A percentile compares a stretch with the other conserved stretches of the same genome.
Evolutionary conservation across 331 rosid species (phyloP).

Genomic region (Acacia concinna): DNA sequence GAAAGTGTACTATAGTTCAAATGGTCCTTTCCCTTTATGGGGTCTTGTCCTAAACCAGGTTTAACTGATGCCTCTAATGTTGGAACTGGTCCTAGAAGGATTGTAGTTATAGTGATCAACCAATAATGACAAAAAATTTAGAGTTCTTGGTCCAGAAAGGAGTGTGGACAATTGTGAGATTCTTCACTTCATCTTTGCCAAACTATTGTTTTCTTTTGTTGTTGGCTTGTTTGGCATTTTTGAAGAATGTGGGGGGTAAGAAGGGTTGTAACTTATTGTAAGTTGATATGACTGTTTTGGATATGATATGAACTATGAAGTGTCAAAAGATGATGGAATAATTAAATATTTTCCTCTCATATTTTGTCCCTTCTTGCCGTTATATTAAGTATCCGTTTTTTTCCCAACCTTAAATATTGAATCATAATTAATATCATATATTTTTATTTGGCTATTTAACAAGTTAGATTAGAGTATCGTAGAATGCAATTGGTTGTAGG

Average conservation of each 20-base stretch:
- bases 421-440: background rate
- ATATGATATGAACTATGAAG: background rate
- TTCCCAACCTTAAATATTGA: background rate
- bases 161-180: background rate
- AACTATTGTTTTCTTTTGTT: background rate
- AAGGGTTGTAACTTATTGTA: background rate
- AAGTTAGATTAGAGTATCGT: background rate
- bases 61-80: background rate
- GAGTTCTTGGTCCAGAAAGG: background rate
- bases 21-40: background rate
- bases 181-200: background rate
- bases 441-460: background rate
- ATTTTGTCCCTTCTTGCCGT: background rate
- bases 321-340: background rate
- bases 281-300: background rate
- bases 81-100: slow-evolving; percentile 8
- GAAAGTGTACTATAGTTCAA: slow-evolving; percentile 6
- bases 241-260: background rate
- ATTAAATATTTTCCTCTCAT: background rate
- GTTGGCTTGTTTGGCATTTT: background rate
- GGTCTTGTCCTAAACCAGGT: background rate
- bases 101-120: background rate
- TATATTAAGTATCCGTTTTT: background rate
- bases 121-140: background rate
- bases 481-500: background rate